Base-by-base conservation (phyloP, 495 filamentous ascomycete genomes). In the Trichocladium uniseriatum region DNA sequence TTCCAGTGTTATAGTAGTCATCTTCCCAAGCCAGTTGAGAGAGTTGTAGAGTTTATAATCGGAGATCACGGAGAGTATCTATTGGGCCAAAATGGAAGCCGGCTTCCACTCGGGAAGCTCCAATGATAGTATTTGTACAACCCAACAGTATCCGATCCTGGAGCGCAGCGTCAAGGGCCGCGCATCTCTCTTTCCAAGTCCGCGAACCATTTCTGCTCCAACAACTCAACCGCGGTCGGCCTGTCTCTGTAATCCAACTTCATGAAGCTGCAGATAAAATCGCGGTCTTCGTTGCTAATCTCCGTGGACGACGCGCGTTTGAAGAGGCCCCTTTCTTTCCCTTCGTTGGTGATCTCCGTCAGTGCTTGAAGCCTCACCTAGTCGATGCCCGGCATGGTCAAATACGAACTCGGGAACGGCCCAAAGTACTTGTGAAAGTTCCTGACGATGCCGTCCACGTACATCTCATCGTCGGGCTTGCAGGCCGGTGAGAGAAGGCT, bases 261-360 rank as follows among this genome's bases (percentile, higher is more conserved):
- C 40, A 43, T 43, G 13, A 43, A 6, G 24, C 9, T n/a, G 13
- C 40, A 43, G 40, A 43, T 43, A 22, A 43, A 43, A 43, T 43
- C 40, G 24, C 24, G 40, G 15, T 43, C 40, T 32, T 32, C 2
- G 40, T 43, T 29, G 24, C 40, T 43, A 16, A 43, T 43, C 27
- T 43, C 40, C 19, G 40, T 20, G 40, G 24, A 32, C 41, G 28
- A 43, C 8, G 28, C 28, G 11, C 28, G 41, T 14, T 43, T 6
- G 28, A 43, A 43, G 1, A 34, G 27, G 8, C 28, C 28, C 28
- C 41, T 11, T 5, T 29, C 39, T 7, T 42, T 42, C n/a, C 22
- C 39, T 15, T 42, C 22, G 1, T 16, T 13, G 21, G 24, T 42
- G 24, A 42, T 42, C 13, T 29, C 14, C 24, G 39, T 29, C 2